Evolutionary conservation across 257 asterid genomes (phyloP).

Genomic region (Solanum paucissectum): DNA sequence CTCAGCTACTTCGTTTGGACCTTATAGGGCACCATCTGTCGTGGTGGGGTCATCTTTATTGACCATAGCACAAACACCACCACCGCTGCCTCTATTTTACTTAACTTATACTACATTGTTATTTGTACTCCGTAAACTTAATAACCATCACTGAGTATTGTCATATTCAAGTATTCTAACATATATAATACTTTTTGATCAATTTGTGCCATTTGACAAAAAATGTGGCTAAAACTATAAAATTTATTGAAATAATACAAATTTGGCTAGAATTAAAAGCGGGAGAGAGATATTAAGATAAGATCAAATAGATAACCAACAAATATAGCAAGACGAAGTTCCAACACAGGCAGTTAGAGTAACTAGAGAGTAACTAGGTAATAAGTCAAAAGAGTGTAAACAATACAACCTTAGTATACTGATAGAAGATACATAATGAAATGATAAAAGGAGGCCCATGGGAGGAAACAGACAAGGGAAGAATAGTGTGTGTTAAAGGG

Average conservation of each 20-base stretch:
- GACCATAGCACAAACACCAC: not conserved
- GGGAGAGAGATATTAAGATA: not conserved
- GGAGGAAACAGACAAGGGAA: not conserved
- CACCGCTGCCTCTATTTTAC: not conserved
- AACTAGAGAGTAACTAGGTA: not conserved
- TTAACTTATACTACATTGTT: not conserved
- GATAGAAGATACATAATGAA: not conserved
- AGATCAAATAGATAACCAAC: not conserved
- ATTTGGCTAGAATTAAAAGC: not conserved
- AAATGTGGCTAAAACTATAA: not conserved
- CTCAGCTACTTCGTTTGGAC: not conserved
- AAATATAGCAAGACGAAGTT: not conserved
- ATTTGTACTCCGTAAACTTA: not conserved
- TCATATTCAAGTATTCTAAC: not conserved
- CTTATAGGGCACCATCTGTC: not conserved
- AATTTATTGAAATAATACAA: not conserved
- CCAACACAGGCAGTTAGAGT: not conserved
- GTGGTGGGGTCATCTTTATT: not conserved
- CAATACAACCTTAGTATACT: not conserved
- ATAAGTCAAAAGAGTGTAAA: not conserved
- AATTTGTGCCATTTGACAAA: not conserved
- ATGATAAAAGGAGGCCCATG: not conserved
- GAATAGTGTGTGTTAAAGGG: not conserved
- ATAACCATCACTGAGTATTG: not conserved
- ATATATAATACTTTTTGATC: not conserved